Conservation (phyloP, 345 rosid species). For the Hevea brasiliensis region DNA sequence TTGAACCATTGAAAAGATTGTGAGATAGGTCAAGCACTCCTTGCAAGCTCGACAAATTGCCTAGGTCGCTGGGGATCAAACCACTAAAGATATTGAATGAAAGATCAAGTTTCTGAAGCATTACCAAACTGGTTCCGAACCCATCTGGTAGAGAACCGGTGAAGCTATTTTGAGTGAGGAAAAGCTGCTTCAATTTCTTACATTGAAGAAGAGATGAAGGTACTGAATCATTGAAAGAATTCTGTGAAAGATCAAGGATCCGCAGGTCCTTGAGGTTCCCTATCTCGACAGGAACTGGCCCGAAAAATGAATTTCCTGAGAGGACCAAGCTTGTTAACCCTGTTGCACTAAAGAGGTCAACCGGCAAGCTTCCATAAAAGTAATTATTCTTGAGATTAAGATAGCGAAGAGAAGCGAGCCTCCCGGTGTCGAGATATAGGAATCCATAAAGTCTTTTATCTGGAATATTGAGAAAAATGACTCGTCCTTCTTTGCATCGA, state of each 20-base stretch:
- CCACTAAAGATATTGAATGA: slow-evolving; percentile 25
- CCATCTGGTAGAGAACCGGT: slow-evolving; percentile 23
- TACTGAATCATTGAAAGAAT: slow-evolving; percentile 19
- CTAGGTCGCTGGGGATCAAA: slow-evolving; percentile 20
- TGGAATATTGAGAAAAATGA: slow-evolving; percentile 18
- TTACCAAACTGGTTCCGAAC: slow-evolving; percentile 22
- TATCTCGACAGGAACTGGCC: slow-evolving; percentile 24
- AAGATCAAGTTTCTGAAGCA: slow-evolving; percentile 23
- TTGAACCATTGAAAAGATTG: slow-evolving; percentile 25
- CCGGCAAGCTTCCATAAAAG: slow-evolving; percentile 22
- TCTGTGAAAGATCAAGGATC: slow-evolving; percentile 25
- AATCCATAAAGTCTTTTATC: slow-evolving; percentile 13
- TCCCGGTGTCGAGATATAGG: slow-evolving; percentile 21
- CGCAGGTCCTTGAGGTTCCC: slow-evolving; percentile 21
- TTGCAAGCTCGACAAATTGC: slow-evolving; percentile 24
- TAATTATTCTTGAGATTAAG: slow-evolving; percentile 22
- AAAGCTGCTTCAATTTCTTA: slow-evolving; percentile 24
- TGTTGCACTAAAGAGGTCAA: slow-evolving; percentile 16
- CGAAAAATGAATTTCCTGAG: slow-evolving; percentile 29
- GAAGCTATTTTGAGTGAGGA: slow-evolving; percentile 25
- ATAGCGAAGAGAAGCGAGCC: slow-evolving; percentile 12
- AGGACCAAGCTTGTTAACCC: slow-evolving; percentile 23
- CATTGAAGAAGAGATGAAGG: slow-evolving; percentile 25
- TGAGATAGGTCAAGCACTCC: slow-evolving; percentile 29
- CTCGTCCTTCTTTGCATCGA: slow-evolving; percentile 16